Percentiles rank a stretch among this genome's conserved stretches.
phyloP scores from a whole-genome alignment of 345 rosid species.

The Kernera saxatilis region DNA sequence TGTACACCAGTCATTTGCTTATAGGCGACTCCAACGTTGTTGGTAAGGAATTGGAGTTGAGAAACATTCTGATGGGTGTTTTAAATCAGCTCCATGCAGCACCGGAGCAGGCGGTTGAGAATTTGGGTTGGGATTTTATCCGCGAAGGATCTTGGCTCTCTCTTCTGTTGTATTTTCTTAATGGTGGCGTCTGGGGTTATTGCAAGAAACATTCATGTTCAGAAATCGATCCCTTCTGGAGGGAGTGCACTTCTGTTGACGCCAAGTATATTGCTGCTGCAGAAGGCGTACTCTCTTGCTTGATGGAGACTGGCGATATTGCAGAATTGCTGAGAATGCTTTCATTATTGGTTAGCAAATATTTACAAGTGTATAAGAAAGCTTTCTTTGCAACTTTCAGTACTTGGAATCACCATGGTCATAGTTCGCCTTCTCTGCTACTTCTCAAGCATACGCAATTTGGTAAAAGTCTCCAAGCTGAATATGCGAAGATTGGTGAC shows the following conservation, averaged over 20 bases:
- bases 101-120: conserved; percentile 42
- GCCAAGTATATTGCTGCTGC: conserved; percentile 44
- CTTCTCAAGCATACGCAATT: conserved; percentile 73
- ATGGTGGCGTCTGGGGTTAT: conserved; percentile 52
- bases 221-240: conserved; percentile 43
- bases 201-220: conserved; percentile 43
- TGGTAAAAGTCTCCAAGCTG: conserved; percentile 61
- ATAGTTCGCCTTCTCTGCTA: conserved; percentile 48
- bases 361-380: conserved; percentile 52
- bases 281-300: conserved; percentile 46
- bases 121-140: conserved; percentile 78
- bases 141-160: conserved; percentile 79
- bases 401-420: conserved; percentile 36
- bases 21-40: conserved; percentile 37
- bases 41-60: conserved; percentile 36
- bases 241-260: conserved; percentile 45
- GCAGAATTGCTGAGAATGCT: conserved; percentile 47
- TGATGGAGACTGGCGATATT: conserved; percentile 49
- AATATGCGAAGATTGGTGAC: conserved; percentile 54
- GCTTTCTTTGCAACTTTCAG: conserved; percentile 65
- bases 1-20: conserved; percentile 57
- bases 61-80: conserved; percentile 43
- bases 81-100: conserved; percentile 41
- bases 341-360: conserved; percentile 55
- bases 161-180: conserved; percentile 56